A percentile compares a stretch with the other conserved stretches of the same genome.
Evolutionary conservation across 2,329 filamentous ascomycete genomes (phyloP).

Genomic region (Ascochyta clinopodiicola): DNA sequence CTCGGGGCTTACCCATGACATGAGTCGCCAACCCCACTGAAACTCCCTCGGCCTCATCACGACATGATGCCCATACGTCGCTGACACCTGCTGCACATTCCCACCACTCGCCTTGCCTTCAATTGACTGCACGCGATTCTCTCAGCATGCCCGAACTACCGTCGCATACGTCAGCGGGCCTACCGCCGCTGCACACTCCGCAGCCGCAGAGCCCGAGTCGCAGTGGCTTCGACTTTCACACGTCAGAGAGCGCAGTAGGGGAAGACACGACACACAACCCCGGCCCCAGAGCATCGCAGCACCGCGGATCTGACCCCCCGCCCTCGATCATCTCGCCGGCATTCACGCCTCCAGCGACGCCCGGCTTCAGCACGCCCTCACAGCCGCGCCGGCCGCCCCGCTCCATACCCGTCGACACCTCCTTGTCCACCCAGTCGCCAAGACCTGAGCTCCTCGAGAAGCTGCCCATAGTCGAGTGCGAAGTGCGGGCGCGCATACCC

Average conservation of each 20-base stretch:
- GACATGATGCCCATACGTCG: constrained; percentile 7
- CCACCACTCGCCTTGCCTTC: constrained; percentile 8
- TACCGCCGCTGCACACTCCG: constrained; percentile 62
- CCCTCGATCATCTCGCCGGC: constrained; percentile 57
- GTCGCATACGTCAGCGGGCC: constrained; percentile 60
- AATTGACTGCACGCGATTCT: constrained; percentile 5
- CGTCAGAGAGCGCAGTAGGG: constrained; percentile 17
- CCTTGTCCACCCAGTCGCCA: constrained; percentile 49
- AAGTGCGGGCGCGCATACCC: constrained; percentile 92
- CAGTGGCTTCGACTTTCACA: constrained; percentile 47
- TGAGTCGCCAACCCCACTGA: constrained; percentile 14
- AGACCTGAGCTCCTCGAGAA: constrained; percentile 75
- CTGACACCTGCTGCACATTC: constrained; percentile 6
- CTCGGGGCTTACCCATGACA: constrained; percentile 11
- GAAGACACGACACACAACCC: neutral
- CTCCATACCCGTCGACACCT: constrained; percentile 54
- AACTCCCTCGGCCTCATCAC: constrained; percentile 23
- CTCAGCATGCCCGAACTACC: constrained; percentile 60
- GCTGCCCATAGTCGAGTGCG: constrained; percentile 87
- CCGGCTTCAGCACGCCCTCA: constrained; percentile 44
- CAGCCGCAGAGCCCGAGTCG: constrained; percentile 53
- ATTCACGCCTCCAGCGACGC: constrained; percentile 50
- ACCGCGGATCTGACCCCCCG: constrained; percentile 28
- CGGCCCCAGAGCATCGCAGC: neutral
- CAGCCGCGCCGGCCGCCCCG: constrained; percentile 40